Evolutionary conservation across 2,329 filamentous ascomycete genomes (phyloP), one percentile per base, ranked within the genome.

Genomic region (Claviceps arundinis): DNA sequence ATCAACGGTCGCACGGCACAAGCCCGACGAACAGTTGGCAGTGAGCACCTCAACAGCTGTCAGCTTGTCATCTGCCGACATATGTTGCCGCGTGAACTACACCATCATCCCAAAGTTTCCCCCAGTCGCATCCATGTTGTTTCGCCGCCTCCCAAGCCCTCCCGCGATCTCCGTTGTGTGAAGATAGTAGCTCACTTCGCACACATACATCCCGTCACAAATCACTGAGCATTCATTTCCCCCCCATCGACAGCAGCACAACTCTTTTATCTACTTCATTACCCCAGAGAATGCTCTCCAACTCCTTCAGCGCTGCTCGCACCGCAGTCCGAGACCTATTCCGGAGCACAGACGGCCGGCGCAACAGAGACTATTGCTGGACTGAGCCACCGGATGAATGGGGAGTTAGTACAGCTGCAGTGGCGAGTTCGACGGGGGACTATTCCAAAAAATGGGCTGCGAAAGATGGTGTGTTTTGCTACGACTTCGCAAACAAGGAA

Each of bases 251-350:
- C 30, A 34, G 30, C 30, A 34, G 30, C 30, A 4, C 9, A 34
- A 11, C 30, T 11, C 3, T 1, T 34, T 34, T 11, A 34, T 34
- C 30, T 11, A 30, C 30, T 34, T 3, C 9, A 34, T 34, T 11
- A 34, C 30, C 30, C 30, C 30, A 34, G 19, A 38, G 2, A 5
- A 54, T 54, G 52, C 19, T 54, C 24, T 50, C 50, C 17, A 44
- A 38, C 52, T 52, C 52, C 6, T 38, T 52, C 24, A 42, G 14
- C 37, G 47, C 49, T n/a, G 52, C 52, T 16, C 52, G 50, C 24
- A 24, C 45, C 14, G 47, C 37, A 5, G 26, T 54, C 26, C 41
- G 52, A n/a, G 50, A 52, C 37, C 17, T 54, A 11, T 50, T 54
- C 19, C 47, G 43, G 26, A 42, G 47, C 17, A 43, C 49, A n/a